Evolutionary conservation across 805 yeast genomes (phyloP), one percentile per base, ranked within the genome.

Genomic region (Starmerella kuoi): DNA sequence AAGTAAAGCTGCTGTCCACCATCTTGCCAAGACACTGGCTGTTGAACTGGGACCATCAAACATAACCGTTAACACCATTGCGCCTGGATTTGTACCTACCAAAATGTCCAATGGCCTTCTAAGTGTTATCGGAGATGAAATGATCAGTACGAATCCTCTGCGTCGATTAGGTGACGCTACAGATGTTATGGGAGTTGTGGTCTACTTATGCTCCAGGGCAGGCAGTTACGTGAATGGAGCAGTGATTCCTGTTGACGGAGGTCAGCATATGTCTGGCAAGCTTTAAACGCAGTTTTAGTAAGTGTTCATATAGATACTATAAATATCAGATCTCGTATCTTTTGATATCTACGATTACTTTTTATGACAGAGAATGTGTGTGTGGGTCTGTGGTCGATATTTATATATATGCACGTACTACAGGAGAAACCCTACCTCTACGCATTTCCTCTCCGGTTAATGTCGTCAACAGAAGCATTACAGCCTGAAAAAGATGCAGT

Each of bases 71-170:
- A 79, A 80, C 61, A 64, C 74, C 11, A 59, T 79, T 48, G 84
- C 85, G 5, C 87, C 87, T 0, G 88, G 88, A 0, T 80, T 77
- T 57, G 76, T 79, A 69, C 82, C 82, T 18, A 69, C 79, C 17
- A 79, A 76, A 60, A 79, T 79, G 86, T 69, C 84, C 31, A 68
- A 73, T 46, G 87, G 84, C 0, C 50, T 79, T 36, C 62, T 80
- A 36, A 70, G 65, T 30, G 63, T 60, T 40, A 64, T 71, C 19
- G 76, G 75, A 20, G 76, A 76, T 12, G 75, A 70, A 12, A 63
- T 77, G 66, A 51, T 49, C 12, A 66, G 61, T 24, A 46, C 56
- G 23, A 80, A 78, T 61, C 87, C 87, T 14, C 65, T 76, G 52
- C 63, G 66, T 41, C 68, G 88, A 55, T 64, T 79, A 37, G 88